Percentiles rank a stretch among this genome's conserved stretches.
Conservation (phyloP, 805 yeast genomes). For the Zygosaccharomyces kombuchaensis region DNA sequence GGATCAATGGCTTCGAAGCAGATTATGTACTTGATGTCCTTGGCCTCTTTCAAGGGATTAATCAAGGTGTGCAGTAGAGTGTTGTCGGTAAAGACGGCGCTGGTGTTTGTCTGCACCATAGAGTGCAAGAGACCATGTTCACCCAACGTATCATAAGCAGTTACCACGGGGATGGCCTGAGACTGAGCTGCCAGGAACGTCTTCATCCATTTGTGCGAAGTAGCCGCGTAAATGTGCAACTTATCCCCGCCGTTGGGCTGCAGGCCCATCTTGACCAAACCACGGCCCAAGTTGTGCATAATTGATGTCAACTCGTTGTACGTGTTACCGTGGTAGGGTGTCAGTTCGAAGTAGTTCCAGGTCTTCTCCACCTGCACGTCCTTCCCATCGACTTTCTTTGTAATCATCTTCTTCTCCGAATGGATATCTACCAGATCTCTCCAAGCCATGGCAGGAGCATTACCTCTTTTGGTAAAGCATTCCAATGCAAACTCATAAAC, state of each 20-base stretch:
- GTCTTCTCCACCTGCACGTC: conserved; percentile 68
- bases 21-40: conserved; percentile 60
- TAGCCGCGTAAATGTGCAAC: conserved; percentile 81
- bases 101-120: conserved; percentile 72
- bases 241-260: conserved; percentile 54
- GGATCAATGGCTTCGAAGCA: conserved; percentile 60
- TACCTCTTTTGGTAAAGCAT: conserved; percentile 53
- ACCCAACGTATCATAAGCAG: conserved; percentile 95
- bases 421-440: conserved; percentile 73
- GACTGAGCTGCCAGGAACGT: conserved; percentile 72
- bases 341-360: conserved; percentile 81
- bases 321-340: conserved; percentile 63
- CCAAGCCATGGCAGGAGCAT: conserved; percentile 62
- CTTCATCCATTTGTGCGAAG: conserved; percentile 89
- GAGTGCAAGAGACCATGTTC: conserved; percentile 86
- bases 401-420: conserved; percentile 67
- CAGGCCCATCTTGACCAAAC: conserved; percentile 70
- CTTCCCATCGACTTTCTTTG: conserved; percentile 75
- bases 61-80: conserved; percentile 60
- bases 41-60: conserved; percentile 65
- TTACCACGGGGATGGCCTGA: conserved; percentile 81
- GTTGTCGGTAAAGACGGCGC: conserved; percentile 81
- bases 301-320: conserved; percentile 51
- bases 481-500: conserved; percentile 66
- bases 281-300: conserved; percentile 61